These are phyloP conservation scores for Fusarium marasasianum DNA, from an alignment of 2,329 filamentous ascomycete species.

Conservation along the genomic window DNA sequence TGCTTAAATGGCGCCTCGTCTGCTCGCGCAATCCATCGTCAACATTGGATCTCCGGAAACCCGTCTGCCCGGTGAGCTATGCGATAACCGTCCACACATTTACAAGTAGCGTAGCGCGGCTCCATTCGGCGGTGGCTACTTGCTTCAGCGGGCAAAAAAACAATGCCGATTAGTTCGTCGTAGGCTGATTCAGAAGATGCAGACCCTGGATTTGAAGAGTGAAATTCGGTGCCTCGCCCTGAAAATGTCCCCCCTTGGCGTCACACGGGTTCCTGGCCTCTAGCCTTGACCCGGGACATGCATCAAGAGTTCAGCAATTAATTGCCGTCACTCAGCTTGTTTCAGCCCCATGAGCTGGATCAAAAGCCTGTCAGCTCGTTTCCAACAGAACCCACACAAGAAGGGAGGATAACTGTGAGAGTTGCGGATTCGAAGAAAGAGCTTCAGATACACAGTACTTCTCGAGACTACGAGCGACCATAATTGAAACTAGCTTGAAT, in stretches of 20 bases:
- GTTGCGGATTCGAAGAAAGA: not conserved
- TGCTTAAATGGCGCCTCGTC: conserved; percentile 19
- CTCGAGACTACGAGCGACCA: not conserved
- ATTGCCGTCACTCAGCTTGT: not conserved
- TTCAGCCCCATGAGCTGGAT: conserved; percentile 1
- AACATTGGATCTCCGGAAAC: not conserved
- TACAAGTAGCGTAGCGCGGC: conserved; percentile 13
- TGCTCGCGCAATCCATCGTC: conserved; percentile 1
- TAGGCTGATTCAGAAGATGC: conserved; percentile 2
- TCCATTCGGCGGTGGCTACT: conserved; percentile 24
- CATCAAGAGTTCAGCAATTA: not conserved
- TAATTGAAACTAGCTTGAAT: not conserved
- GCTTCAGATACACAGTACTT: not conserved
- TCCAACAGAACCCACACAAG: not conserved
- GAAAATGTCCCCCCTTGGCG: not conserved
- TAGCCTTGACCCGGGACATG: not conserved
- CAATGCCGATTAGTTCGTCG: not conserved
- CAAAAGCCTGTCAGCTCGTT: not conserved
- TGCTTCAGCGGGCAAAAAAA: conserved; percentile 18
- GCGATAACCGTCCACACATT: not conserved
- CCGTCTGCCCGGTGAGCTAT: not conserved
- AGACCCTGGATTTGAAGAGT: conserved; percentile 7
- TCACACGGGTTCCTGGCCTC: not conserved
- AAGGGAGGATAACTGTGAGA: not conserved
- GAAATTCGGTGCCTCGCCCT: conserved; percentile 3